Percentiles rank a stretch among this genome's conserved stretches.
phyloP scores from a whole-genome alignment of 371 early-diverging fungal genomes.

The Gilbertella persicaria region DNA sequence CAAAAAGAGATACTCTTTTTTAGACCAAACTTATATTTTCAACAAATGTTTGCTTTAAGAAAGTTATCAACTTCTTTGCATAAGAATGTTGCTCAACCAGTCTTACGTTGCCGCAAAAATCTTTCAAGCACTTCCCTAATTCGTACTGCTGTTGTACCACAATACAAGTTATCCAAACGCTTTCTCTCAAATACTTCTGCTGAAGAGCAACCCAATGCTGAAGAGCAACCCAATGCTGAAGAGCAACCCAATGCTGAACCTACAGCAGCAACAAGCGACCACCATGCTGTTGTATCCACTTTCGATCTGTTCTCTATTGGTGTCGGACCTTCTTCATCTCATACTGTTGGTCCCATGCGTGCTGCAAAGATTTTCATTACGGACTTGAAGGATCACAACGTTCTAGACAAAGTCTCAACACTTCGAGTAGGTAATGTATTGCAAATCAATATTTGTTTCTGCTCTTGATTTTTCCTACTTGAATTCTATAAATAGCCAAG shows the following conservation, averaged over 20 bases:
- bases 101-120: not conserved
- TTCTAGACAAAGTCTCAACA: constrained; percentile 70
- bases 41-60: constrained; percentile 21
- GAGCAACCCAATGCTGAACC: constrained; percentile 5
- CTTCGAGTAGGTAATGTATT: constrained; percentile 66
- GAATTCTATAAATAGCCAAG: no score
- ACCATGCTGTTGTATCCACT: constrained; percentile 90
- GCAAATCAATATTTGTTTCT: not conserved
- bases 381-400: constrained; percentile 72
- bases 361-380: constrained; percentile 92
- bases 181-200: constrained; percentile 5
- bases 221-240: constrained; percentile 3
- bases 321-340: constrained; percentile 91
- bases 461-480: no score
- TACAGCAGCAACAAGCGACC: constrained; percentile 26
- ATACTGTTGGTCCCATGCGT: constrained; percentile 95
- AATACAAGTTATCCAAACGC: constrained; percentile 4
- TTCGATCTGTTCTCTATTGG: constrained; percentile 97
- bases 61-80: not conserved
- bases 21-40: constrained; percentile 7
- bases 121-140: not conserved
- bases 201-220: constrained; percentile 6
- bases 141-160: constrained; percentile 10
- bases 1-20: not conserved
- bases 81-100: constrained; percentile 10